Base-by-base conservation (phyloP, 129 eudicot genomes). In the Artemisia argyi region DNA sequence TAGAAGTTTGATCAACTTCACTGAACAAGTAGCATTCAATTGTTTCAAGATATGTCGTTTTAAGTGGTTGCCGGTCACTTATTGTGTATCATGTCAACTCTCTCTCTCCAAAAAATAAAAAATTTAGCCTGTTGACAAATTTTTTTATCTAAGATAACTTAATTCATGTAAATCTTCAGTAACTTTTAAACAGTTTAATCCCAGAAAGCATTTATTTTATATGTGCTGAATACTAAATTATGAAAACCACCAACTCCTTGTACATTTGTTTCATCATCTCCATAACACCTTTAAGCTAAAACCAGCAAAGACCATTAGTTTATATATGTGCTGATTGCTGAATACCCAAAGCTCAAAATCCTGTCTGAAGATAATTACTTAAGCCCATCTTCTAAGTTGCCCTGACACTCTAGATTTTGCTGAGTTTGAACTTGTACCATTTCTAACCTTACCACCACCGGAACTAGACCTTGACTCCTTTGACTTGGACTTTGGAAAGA, bases 311-410 rank as follows among this genome's bases (percentile, higher is more conserved):
- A 61, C 47, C 46, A 14, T 61, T 28, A 3, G 17, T 5, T 28
- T 12, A 12, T 28, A 51, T 3, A 52, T 52, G 18, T 52, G 57
- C 57, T 28, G 32, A 30, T 49, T 64, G 68, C 68, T 8, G 20
- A 64, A 16, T 17, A 64, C 13, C 9, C 1, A 62, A 15, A 62
- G n/a, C 48, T 39, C 13, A 15, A 30, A 62, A 7, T 19, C 24
- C 7, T 74, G 49, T 28, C 22, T 16, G 5, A 47, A 67, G 49
- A 32, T 35, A 73, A 80, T 74, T 79, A 66, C 68, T 86, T 80
- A 82, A 69, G 66, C 70, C 88, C 96, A 89, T 86, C 89, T 82
- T 80, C 80, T 86, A 14, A 67, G 78, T 22, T 78, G 35, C n/a
- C 65, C 79, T 2, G 72, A 71, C 22, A 62, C 84, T 73, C 79